These are phyloP conservation scores for Candida nitratophila DNA, from an alignment of 805 yeast species.

Conservation along the genomic window DNA sequence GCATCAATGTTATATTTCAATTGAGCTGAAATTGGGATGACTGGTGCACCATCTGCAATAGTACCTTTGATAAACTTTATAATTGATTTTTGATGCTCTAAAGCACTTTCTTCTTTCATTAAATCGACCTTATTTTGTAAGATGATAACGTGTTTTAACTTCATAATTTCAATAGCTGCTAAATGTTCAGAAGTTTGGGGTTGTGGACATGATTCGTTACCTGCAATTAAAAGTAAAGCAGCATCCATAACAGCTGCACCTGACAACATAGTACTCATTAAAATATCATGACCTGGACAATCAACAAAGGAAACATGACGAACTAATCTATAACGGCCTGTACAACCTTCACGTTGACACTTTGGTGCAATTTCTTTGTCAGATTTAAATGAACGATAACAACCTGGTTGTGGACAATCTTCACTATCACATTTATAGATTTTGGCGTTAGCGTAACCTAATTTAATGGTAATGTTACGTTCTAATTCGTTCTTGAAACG, in stretches of 20 bases:
- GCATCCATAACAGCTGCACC: conserved; percentile 99
- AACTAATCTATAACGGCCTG: conserved; percentile 80
- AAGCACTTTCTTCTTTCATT: conserved; percentile 95
- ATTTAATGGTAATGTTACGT: conserved; percentile 96
- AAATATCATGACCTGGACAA: conserved; percentile 99
- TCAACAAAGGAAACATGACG: conserved; percentile 98
- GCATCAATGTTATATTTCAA: conserved; percentile 98
- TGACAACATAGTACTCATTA: conserved; percentile 99
- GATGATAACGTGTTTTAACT: conserved; percentile 91
- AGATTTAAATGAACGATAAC: conserved; percentile 90
- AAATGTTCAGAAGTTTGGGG: conserved; percentile 99
- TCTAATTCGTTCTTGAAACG: conserved; percentile 98
- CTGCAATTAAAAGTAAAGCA: conserved; percentile 90
- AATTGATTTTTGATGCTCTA: conserved; percentile 92
- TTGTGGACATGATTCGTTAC: conserved; percentile 99
- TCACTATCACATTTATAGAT: conserved; percentile 88
- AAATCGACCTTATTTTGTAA: conserved; percentile 97
- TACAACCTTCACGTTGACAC: conserved; percentile 81
- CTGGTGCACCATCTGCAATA: conserved; percentile 98
- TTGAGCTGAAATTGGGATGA: conserved; percentile 98
- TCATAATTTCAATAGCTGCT: conserved; percentile 99
- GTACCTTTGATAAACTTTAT: conserved; percentile 93
- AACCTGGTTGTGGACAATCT: conserved; percentile 86
- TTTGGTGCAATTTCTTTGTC: conserved; percentile 93
- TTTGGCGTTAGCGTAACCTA: conserved; percentile 98